A percentile compares a stretch with the other conserved stretches of the same genome.
Conservation (phyloP, 2,329 filamentous ascomycete species). For the Setomelanomma holmii region DNA sequence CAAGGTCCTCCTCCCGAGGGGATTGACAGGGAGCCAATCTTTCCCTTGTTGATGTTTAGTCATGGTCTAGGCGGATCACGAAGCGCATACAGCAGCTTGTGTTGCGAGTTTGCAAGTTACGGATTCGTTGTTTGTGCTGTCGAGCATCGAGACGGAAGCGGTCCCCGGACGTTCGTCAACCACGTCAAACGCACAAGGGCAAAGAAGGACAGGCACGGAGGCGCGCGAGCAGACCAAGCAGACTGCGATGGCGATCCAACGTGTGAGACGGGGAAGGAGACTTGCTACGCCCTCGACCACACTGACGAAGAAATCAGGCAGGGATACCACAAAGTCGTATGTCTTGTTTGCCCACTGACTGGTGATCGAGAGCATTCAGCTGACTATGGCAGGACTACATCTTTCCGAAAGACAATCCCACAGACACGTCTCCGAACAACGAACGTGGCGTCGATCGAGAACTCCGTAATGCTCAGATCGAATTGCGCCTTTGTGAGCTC, state of each 20-base stretch:
- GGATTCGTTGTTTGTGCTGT: slow-evolving; percentile 70
- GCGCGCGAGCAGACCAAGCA: slow-evolving; percentile 14
- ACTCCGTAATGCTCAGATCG: slow-evolving; percentile 67
- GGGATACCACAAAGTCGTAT: slow-evolving; percentile 58
- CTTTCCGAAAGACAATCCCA: slow-evolving; percentile 63
- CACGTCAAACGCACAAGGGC: slow-evolving; percentile 50
- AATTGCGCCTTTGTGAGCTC: slow-evolving; percentile 69
- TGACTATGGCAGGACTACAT: slow-evolving; percentile 60
- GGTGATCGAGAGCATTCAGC: background rate
- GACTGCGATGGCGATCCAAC: slow-evolving; percentile 11
- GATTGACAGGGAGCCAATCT: slow-evolving; percentile 52
- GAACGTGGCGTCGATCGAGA: slow-evolving; percentile 66
- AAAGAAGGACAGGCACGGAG: slow-evolving; percentile 23
- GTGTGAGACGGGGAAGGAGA: slow-evolving; percentile 29
- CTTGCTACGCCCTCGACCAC: slow-evolving; percentile 46
- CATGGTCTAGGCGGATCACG: slow-evolving; percentile 70
- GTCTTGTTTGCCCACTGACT: slow-evolving; percentile 7
- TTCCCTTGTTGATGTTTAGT: slow-evolving; percentile 70
- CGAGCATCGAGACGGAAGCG: slow-evolving; percentile 71
- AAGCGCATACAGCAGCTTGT: slow-evolving; percentile 68
- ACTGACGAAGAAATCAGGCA: slow-evolving; percentile 46
- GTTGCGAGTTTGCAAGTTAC: slow-evolving; percentile 71
- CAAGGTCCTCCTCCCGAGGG: slow-evolving; percentile 49
- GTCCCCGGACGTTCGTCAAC: slow-evolving; percentile 67
- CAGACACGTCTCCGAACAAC: slow-evolving; percentile 61